Percentiles rank a stretch among this genome's conserved stretches.
Conservation (phyloP, 352 stramenopile genomes). For the Elongisporangium anandrum region DNA sequence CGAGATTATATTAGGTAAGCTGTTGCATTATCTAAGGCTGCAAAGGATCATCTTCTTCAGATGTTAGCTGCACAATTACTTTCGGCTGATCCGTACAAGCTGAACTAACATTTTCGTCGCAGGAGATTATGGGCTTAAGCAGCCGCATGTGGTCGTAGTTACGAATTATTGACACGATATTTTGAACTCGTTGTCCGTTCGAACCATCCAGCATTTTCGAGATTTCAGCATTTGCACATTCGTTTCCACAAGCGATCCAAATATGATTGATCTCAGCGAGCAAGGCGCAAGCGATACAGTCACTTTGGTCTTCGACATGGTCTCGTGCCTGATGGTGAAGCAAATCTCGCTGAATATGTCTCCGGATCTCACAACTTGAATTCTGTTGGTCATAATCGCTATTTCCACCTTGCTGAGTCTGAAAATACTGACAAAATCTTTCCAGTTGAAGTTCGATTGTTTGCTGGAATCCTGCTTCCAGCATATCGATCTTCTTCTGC, state of each 20-base stretch:
- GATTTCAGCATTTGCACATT: no score
- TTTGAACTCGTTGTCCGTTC: background rate
- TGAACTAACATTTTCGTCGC: background rate
- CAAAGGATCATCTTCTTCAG: background rate
- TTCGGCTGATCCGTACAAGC: background rate
- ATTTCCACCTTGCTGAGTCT: background rate
- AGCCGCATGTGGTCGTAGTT: background rate
- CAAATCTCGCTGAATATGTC: background rate
- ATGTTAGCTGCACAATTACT: background rate
- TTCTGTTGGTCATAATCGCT: background rate
- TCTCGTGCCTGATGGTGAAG: background rate
- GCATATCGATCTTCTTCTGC: conserved; percentile 53
- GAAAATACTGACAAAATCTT: background rate
- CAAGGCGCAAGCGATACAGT: background rate
- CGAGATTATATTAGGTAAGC: no score
- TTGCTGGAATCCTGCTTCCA: conserved; percentile 32
- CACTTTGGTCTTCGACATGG: background rate
- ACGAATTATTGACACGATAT: background rate
- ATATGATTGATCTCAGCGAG: background rate
- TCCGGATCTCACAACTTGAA: background rate
- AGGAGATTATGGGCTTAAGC: background rate
- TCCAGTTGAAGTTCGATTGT: background rate
- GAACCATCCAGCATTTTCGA: background rate
- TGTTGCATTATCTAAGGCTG: background rate
- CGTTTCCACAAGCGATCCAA: background rate